A percentile compares a stretch with the other conserved stretches of the same genome.
Evolutionary conservation across 306 rosid species (phyloP).

Genomic region (Quercus robur): DNA sequence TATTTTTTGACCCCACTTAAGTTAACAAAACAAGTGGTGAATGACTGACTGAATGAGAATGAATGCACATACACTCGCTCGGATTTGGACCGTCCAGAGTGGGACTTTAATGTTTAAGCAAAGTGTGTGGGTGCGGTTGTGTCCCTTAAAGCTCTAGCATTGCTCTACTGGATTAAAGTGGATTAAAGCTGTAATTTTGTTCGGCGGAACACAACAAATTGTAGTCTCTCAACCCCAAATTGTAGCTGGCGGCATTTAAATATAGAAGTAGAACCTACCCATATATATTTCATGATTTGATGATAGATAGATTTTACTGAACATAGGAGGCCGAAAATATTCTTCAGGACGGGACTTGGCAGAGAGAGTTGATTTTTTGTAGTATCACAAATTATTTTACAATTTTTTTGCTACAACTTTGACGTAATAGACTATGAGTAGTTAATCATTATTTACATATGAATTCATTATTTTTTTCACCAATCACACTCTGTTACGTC

Average conservation of each 20-base stretch:
- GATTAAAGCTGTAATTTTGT: neutral
- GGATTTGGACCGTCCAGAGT: conserved; percentile 2
- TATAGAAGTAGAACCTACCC: neutral
- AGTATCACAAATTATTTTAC: too few relatives aligned
- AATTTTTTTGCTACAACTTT: too few relatives aligned
- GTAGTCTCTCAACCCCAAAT: conserved; percentile 6
- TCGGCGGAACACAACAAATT: neutral
- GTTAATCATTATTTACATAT: too few relatives aligned
- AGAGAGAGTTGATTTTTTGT: neutral
- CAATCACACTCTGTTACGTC: neutral
- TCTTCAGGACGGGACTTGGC: neutral
- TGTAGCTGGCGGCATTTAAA: neutral
- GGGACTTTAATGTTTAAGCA: conserved; percentile 1
- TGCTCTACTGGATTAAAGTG: neutral
- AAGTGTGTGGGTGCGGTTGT: conserved; percentile 6
- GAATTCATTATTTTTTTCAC: neutral
- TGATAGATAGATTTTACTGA: neutral
- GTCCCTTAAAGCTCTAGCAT: neutral
- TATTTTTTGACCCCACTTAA: conserved; percentile 12
- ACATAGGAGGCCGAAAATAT: neutral
- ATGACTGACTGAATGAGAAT: neutral
- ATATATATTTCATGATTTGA: too few relatives aligned
- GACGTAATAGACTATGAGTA: rapidly evolving
- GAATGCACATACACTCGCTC: neutral
- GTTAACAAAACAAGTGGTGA: conserved; percentile 10